Evolutionary conservation across 2,329 filamentous ascomycete species (phyloP), one percentile per base, ranked within the genome.

Genomic region (Xylaria polymorpha): DNA sequence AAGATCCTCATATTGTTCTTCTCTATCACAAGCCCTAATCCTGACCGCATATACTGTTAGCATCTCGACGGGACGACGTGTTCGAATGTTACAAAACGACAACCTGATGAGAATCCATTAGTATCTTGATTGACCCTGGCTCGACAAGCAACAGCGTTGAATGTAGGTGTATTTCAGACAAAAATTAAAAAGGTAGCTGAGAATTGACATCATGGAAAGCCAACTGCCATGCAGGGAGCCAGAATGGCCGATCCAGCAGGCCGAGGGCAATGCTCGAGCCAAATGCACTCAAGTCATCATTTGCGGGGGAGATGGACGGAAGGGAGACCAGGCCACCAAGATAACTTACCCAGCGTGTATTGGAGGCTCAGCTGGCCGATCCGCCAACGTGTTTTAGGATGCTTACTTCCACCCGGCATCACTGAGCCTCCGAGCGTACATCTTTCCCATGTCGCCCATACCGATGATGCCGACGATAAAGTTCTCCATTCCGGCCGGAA

Each of bases 281-380:
- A 98, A 98, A 98, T 98, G 95, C 95, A 94, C 95, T 98, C 95
- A 95, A 94, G 95, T 98, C 95, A 98, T 98, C 95, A 97, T 94
- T 80, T 81, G 81, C 80, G 77, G 77, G 72, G 76, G 68, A 43
- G 35, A 55, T 22, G 59, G 22, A 41, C 64, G 53, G 57, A 58
- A 67, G 39, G 64, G 70, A 66, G 46, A 58, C 70, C 25, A 59
- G 53, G 58, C 10, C 50, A 48, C n/a, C 3, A 37, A 37, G 10
- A 37, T 5, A 37, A 37, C 35, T 82, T 81, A 84, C 83, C 79
- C 80, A 76, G 73, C 66, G 20, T 22, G 56, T 37, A 20, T 71
- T 75, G 58, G 69, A 76, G 73, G 72, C 72, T 74, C 67, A 72
- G 71, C 14, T n/a, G 51, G 25, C 53, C 29, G 1, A 25, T 18